These are phyloP conservation scores for Solanum sejunctum DNA, from an alignment of 257 asterid genomes.

Conservation along the genomic window DNA sequence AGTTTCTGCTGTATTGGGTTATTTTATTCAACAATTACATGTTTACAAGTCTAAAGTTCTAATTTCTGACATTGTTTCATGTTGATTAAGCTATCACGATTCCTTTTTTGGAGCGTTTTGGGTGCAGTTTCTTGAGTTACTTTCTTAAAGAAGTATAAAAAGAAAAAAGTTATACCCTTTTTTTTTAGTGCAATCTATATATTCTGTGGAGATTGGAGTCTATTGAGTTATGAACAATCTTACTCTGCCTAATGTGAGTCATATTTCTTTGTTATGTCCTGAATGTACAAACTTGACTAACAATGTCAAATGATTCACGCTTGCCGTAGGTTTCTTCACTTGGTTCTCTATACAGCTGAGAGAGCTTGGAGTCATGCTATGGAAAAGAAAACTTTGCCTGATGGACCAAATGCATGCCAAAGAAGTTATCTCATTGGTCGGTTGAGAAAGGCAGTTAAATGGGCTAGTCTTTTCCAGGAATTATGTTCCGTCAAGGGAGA, in stretches of 20 bases:
- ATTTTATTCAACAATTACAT: not conserved
- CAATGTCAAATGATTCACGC: not conserved
- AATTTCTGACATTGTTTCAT: not conserved
- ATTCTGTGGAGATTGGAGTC: not conserved
- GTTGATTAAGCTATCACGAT: not conserved
- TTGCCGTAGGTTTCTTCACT: conserved; percentile 69
- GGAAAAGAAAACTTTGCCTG: conserved; percentile 97
- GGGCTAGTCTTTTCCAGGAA: conserved; percentile 83
- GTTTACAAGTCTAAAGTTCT: not conserved
- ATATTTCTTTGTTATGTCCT: not conserved
- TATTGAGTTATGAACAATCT: not conserved
- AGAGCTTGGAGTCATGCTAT: conserved; percentile 99
- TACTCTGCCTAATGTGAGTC: not conserved
- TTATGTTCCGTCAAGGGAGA: conserved; percentile 81
- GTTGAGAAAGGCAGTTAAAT: conserved; percentile 87
- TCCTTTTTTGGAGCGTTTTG: not conserved
- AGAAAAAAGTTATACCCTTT: not conserved
- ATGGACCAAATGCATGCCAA: conserved; percentile 94
- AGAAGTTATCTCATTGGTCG: conserved; percentile 87
- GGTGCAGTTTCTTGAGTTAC: not conserved
- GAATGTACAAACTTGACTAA: not conserved
- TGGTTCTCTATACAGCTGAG: conserved; percentile 80
- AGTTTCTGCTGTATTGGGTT: not conserved
- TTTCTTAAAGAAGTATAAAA: not conserved
- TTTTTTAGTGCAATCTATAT: not conserved